Base-by-base conservation (phyloP, 2,329 filamentous ascomycete genomes). In the Nothophoma quercina region DNA sequence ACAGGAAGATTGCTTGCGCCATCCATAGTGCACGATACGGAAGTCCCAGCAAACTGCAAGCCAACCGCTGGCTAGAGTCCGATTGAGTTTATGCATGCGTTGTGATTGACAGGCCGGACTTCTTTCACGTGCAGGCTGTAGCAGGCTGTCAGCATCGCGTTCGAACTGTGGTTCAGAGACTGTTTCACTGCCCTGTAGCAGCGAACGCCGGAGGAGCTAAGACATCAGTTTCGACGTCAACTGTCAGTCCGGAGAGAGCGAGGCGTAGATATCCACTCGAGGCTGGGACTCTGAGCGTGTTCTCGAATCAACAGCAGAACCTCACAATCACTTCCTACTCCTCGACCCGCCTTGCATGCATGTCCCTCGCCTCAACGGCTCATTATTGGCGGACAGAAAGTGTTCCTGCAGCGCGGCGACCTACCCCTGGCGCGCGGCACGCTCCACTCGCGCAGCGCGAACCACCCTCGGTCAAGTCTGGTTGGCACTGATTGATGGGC, bases 401-500 rank as follows among this genome's bases (percentile, higher is more conserved):
- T 51, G 66, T 69, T 64, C 66, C 66, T 68, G 66, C 61, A 67
- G 57, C 22, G 46, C 53, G 42, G 38, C 47, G 54, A 35, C 33
- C 19, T 15, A 46, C 53, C 58, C 59, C 57, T 59, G 55, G 56
- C 59, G 56, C 59, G 56, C 62, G 52, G 60, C 60, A 55, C 56
- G 52, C 56, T 59, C 59, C 64, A 66, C 62, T 57, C 51, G 19
- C 30, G 41, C 57, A 47, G 44, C 59, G 59, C 64, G 58, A 66
- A 57, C 67, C 60, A 58, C 57, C 58, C 60, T 40, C 21, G 55
- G 42, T 38, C 43, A 46, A 48, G 50, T 48, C 38, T 43, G 41
- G 48, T 28, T 32, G 33, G 34, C 22, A 44, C 30, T 39, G 49
- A 40, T 47, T 39, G 42, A 42, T 38, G 52, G 57, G 62, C 63